Conservation (phyloP, 768 basidiomycete species). For the Leccinellum luteum region DNA sequence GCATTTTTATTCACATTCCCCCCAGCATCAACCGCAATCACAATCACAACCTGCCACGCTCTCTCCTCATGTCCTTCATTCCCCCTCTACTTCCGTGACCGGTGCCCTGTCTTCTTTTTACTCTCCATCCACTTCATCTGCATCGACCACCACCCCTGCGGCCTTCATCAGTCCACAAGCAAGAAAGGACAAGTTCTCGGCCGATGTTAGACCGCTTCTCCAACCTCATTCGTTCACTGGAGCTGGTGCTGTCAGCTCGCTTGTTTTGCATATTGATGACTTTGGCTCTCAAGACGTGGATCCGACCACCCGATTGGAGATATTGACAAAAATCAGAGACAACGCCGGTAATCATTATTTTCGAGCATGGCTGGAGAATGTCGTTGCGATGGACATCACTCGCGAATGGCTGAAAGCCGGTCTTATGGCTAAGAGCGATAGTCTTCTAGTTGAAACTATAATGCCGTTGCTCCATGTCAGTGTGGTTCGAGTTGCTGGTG, state of each 20-base stretch:
- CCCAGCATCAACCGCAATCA: conserved; percentile 30
- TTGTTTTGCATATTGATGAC: conserved; percentile 56
- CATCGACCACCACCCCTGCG: conserved; percentile 24
- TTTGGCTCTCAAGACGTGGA: conserved; percentile 67
- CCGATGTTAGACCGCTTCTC: conserved; percentile 54
- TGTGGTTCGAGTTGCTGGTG: conserved; percentile 23
- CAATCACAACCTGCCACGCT: conserved; percentile 56
- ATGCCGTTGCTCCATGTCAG: conserved; percentile 88
- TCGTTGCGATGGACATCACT: conserved; percentile 68
- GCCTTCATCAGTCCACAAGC: conserved; percentile 46
- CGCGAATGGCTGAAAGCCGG: conserved; percentile 81
- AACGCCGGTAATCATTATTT: conserved; percentile 85
- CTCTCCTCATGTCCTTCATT: conserved; percentile 67
- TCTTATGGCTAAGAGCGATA: conserved; percentile 53
- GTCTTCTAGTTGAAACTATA: conserved; percentile 62
- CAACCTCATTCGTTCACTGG: conserved; percentile 61
- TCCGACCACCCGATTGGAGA: conserved; percentile 62
- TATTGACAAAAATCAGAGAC: conserved; percentile 78
- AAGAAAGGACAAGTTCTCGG: conserved; percentile 52
- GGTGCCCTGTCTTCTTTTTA: conserved; percentile 40
- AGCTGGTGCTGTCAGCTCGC: conserved; percentile 61
- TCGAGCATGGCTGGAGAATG: conserved; percentile 82
- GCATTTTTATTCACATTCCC: conserved; percentile 37
- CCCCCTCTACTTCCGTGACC: conserved; percentile 42
- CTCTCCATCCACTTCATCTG: conserved; percentile 30